A percentile compares a stretch with the other conserved stretches of the same genome.
Evolutionary conservation across 1,284 basidiomycete species (phyloP).

Genomic region (Ustilago trichophora): DNA sequence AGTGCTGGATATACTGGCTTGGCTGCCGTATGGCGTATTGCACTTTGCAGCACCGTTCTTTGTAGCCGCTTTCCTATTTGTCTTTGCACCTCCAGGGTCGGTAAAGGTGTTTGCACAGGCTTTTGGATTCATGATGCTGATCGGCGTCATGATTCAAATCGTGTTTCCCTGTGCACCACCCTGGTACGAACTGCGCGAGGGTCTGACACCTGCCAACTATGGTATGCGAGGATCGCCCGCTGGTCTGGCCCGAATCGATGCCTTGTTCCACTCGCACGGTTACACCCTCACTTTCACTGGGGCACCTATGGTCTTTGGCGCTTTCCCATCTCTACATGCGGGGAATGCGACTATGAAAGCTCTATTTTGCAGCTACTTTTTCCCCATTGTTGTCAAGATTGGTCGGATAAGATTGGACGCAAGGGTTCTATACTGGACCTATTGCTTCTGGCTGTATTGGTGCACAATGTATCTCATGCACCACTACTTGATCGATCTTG

Average conservation of each 20-base stretch:
- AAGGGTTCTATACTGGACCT: constrained; percentile 78
- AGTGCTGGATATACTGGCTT: constrained; percentile 88
- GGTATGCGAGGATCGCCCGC: constrained; percentile 87
- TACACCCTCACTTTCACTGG: constrained; percentile 87
- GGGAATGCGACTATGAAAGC: constrained; percentile 91
- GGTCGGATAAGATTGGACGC: constrained; percentile 58
- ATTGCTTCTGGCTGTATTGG: constrained; percentile 92
- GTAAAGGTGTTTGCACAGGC: constrained; percentile 86
- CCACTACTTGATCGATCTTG: constrained; percentile 94
- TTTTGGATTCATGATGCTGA: constrained; percentile 92
- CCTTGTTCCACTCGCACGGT: constrained; percentile 79
- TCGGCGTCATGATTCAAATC: constrained; percentile 88
- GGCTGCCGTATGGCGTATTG: constrained; percentile 92
- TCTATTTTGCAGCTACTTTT: constrained; percentile 93
- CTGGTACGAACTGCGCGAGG: constrained; percentile 96
- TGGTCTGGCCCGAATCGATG: constrained; percentile 90
- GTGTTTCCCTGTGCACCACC: constrained; percentile 91
- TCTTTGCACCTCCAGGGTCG: constrained; percentile 79
- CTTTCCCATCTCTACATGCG: constrained; percentile 92
- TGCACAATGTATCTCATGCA: constrained; percentile 79
- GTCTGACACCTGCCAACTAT: constrained; percentile 92
- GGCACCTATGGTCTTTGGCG: constrained; percentile 93
- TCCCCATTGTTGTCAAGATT: constrained; percentile 71
- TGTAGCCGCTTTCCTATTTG: constrained; percentile 75
- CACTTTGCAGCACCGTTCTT: constrained; percentile 82